A percentile compares a stretch with the other conserved stretches of the same genome.
Evolutionary conservation across 352 stramenopile genomes (phyloP).

Genomic region (Blastocystis sp.): DNA sequence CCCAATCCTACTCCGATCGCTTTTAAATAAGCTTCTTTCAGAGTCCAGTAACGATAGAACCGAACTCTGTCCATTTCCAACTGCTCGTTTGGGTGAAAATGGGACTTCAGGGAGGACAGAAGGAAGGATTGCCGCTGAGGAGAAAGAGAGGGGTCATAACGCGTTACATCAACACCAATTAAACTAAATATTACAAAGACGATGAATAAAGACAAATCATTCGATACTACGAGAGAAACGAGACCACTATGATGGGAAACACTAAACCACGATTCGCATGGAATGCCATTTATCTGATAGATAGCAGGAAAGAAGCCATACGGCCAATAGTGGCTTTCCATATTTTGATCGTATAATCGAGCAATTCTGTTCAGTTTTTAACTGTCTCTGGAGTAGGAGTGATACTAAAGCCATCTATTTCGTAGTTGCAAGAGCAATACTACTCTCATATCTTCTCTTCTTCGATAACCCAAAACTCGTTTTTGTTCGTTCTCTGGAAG

Average conservation of each 20-base stretch:
- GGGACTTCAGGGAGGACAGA: neutral
- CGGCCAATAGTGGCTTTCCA: neutral
- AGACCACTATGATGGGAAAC: conserved; percentile 14
- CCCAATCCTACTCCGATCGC: conserved; percentile 16
- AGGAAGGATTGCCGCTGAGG: neutral
- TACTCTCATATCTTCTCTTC: neutral
- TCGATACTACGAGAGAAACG: neutral
- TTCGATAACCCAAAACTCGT: neutral
- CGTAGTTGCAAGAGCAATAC: neutral
- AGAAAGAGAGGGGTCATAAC: neutral
- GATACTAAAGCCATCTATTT: conserved; percentile 23
- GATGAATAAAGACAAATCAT: neutral
- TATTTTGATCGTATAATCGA: neutral
- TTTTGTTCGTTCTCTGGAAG: neutral
- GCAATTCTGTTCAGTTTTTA: neutral
- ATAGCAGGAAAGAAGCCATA: neutral
- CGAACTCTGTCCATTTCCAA: neutral
- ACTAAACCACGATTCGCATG: neutral
- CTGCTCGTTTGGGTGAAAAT: neutral
- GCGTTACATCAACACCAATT: neutral
- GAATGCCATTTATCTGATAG: neutral
- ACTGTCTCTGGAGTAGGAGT: neutral
- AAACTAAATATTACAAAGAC: neutral
- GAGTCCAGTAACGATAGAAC: conserved; percentile 19
- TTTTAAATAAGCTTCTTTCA: conserved; percentile 40